phyloP scores from a whole-genome alignment of 495 filamentous ascomycete genomes.

The Hamigera avellanea region DNA sequence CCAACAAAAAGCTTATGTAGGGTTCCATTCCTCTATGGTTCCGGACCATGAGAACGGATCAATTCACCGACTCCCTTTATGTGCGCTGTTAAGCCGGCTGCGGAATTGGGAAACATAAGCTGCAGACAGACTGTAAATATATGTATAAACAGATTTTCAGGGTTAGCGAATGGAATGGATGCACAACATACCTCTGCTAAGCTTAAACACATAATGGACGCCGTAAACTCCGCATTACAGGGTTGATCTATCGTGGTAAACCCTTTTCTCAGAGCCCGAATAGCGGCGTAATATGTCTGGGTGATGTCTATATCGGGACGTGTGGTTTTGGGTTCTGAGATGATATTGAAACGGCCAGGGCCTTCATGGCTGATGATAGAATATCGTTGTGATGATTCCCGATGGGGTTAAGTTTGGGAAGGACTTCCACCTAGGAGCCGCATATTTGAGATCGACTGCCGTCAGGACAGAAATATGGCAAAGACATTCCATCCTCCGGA shows the following conservation, averaged over 20 bases:
- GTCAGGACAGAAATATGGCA: not conserved
- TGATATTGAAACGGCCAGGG: conserved; percentile 16
- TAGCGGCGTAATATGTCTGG: conserved; percentile 14
- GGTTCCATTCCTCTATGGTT: conserved; percentile 11
- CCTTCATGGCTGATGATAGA: conserved; percentile 15
- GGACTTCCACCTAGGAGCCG: conserved; percentile 26
- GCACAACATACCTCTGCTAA: conserved; percentile 15
- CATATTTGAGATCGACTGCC: conserved; percentile 18
- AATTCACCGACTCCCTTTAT: conserved; percentile 15
- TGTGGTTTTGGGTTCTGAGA: conserved; percentile 4
- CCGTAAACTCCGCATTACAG: conserved; percentile 10
- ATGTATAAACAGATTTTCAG: not conserved
- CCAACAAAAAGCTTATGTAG: conserved; percentile 23
- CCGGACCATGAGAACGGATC: conserved; percentile 15
- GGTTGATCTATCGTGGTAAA: conserved; percentile 7
- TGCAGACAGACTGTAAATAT: conserved; percentile 7
- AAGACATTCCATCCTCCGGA: conserved; percentile 2
- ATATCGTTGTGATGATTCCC: conserved; percentile 2
- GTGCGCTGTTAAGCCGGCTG: conserved; percentile 15
- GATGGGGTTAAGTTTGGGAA: conserved; percentile 14
- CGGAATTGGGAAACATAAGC: conserved; percentile 17
- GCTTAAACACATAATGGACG: conserved; percentile 25
- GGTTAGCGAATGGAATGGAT: not conserved
- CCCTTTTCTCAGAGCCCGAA: conserved; percentile 12
- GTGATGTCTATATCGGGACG: conserved; percentile 5